Evolutionary conservation across 257 asterid species (phyloP).

Genomic region (Penstemon davidsonii): DNA sequence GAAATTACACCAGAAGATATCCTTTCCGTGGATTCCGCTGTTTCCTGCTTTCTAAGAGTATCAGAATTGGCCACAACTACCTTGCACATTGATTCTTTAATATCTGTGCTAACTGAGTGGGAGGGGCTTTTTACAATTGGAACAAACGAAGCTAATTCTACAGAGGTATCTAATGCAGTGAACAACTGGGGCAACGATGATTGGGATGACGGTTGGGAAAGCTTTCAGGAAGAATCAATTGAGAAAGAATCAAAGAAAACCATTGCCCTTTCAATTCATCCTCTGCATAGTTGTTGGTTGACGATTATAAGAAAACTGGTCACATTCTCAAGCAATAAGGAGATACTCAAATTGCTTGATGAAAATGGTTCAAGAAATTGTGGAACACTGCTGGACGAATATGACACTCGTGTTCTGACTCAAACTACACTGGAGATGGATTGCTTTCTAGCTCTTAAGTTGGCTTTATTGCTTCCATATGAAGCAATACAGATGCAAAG

Average conservation of each 20-base stretch:
- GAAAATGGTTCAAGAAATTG: slow-evolving; percentile 36
- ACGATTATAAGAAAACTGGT: slow-evolving; percentile 51
- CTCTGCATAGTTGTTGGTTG: slow-evolving; percentile 80
- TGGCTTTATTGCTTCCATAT: slow-evolving; percentile 59
- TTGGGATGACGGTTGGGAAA: slow-evolving; percentile 99
- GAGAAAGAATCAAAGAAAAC: slow-evolving; percentile 50
- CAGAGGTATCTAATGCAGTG: slow-evolving; percentile 46
- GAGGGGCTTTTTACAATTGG: slow-evolving; percentile 60
- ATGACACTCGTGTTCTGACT: slow-evolving; percentile 45
- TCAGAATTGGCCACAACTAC: slow-evolving; percentile 55
- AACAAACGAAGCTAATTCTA: slow-evolving; percentile 35
- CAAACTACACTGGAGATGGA: slow-evolving; percentile 49
- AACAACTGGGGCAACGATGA: slow-evolving; percentile 75
- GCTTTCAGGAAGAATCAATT: slow-evolving; percentile 72
- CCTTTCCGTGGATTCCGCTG: slow-evolving; percentile 64
- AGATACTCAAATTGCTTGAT: slow-evolving; percentile 60
- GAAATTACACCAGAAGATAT: slow-evolving; percentile 73
- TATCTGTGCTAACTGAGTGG: slow-evolving; percentile 79
- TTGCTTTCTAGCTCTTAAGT: slow-evolving; percentile 64
- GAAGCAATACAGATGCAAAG: slow-evolving; percentile 55
- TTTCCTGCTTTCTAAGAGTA: slow-evolving; percentile 66
- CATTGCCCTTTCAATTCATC: slow-evolving; percentile 46
- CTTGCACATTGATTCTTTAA: slow-evolving; percentile 51
- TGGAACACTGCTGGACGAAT: slow-evolving; percentile 57
- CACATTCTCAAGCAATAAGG: slow-evolving; percentile 38